Percentiles rank a stretch among this genome's conserved stretches.
phyloP scores from a whole-genome alignment of 768 basidiomycete genomes.

The Roridomyces roridus region DNA sequence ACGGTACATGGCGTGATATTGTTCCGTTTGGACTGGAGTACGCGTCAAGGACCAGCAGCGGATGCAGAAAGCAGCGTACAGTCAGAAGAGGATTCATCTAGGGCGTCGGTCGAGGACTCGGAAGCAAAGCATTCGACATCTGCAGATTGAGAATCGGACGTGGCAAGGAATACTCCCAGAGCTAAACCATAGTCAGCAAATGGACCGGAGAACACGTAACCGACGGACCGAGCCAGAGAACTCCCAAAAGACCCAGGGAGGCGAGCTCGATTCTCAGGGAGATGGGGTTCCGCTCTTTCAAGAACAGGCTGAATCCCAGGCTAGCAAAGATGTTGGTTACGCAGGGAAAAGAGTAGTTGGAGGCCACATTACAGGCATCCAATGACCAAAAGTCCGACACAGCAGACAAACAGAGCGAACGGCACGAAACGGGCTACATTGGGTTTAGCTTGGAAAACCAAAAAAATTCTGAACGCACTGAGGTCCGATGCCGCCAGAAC shows the following conservation, averaged over 20 bases:
- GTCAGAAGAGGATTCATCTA: slow-evolving; percentile 63
- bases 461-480: slow-evolving; percentile 53
- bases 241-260: slow-evolving; percentile 71
- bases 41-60: slow-evolving; percentile 17
- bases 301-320: slow-evolving; percentile 66
- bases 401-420: slow-evolving; percentile 82
- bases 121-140: slow-evolving; percentile 84
- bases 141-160: slow-evolving; percentile 79
- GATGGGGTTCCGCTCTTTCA: slow-evolving; percentile 75
- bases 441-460: slow-evolving; percentile 12
- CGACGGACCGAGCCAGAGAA: slow-evolving; percentile 79
- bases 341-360: background rate
- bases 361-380: slow-evolving; percentile 55
- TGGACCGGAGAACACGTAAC: slow-evolving; percentile 10
- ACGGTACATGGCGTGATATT: slow-evolving; percentile 88
- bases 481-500: slow-evolving; percentile 79
- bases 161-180: slow-evolving; percentile 73
- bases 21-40: slow-evolving; percentile 75
- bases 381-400: slow-evolving; percentile 71
- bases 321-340: slow-evolving; percentile 40
- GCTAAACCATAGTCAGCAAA: slow-evolving; percentile 46
- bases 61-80: slow-evolving; percentile 48
- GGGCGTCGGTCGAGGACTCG: slow-evolving; percentile 49
- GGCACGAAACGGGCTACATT: slow-evolving; percentile 82
- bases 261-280: slow-evolving; percentile 79